phyloP scores from a whole-genome alignment of 306 rosid species.

The Sesbania bispinosa region DNA sequence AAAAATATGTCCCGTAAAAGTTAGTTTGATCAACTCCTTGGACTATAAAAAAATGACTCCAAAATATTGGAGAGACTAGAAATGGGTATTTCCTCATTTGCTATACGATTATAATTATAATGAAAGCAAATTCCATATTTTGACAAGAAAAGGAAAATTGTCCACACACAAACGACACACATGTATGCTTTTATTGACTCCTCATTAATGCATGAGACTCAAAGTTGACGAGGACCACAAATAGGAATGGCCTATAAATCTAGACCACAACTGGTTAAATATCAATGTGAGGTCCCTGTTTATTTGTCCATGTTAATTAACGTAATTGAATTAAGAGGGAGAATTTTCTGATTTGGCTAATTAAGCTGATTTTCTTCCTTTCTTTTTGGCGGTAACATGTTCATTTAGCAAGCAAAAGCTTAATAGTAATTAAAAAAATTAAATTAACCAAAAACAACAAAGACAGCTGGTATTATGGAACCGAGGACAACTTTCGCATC shows the following conservation, averaged over 20 bases:
- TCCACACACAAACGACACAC: not conserved
- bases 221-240: slow-evolving; percentile 15
- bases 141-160: not conserved
- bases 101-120: not conserved
- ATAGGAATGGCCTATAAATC: not conserved
- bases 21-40: not conserved
- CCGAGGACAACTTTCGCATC: slow-evolving; percentile 26
- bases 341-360: not conserved
- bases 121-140: not conserved
- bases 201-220: not conserved
- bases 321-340: not conserved
- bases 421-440: not conserved
- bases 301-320: not conserved
- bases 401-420: not conserved
- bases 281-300: not conserved
- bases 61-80: not conserved
- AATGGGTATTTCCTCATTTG: not conserved
- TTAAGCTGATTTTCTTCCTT: not conserved
- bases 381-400: not conserved
- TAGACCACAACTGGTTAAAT: not conserved
- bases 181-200: not conserved
- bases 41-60: too few species aligned
- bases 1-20: not conserved
- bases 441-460: not conserved
- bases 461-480: slow-evolving; percentile 25